phyloP scores from a whole-genome alignment of 2,329 filamentous ascomycete species.

The Gliomastix tumulicola region DNA sequence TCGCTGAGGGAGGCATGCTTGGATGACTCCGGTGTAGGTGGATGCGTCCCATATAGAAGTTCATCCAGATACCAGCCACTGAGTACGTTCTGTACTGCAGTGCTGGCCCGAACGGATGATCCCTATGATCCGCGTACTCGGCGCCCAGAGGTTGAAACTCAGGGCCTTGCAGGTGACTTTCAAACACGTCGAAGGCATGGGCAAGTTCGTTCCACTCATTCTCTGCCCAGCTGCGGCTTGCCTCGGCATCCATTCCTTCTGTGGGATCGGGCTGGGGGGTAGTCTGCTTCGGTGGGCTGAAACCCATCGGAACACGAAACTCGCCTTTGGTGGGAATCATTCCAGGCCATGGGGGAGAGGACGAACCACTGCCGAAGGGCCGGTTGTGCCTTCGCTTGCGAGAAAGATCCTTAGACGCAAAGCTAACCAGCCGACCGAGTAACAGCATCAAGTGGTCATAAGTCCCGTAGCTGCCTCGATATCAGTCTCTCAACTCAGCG shows the following conservation, averaged over 20 bases:
- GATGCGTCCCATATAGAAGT: constrained; percentile 80
- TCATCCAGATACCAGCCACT: constrained; percentile 83
- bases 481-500: constrained; percentile 13
- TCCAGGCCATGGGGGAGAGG: constrained; percentile 42
- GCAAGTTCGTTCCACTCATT: constrained; percentile 74
- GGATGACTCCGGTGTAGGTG: constrained; percentile 78
- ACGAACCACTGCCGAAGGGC: constrained; percentile 20
- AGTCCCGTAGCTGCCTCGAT: constrained; percentile 62
- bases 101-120: constrained; percentile 73
- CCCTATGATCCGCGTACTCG: constrained; percentile 56
- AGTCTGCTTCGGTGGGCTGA: constrained; percentile 40
- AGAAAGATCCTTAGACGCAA: constrained; percentile 67
- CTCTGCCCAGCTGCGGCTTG: constrained; percentile 61
- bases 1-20: constrained; percentile 82
- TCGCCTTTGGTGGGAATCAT: constrained; percentile 47
- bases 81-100: constrained; percentile 78
- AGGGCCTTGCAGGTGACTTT: constrained; percentile 57
- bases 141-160: constrained; percentile 70
- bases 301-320: constrained; percentile 45
- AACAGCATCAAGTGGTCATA: constrained; percentile 83
- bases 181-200: constrained; percentile 62
- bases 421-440: constrained; percentile 72
- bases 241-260: constrained; percentile 53
- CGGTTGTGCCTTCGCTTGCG: constrained; percentile 63
- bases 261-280: constrained; percentile 33